Conservation (phyloP, 768 basidiomycete species). For the Boletus sensibilis region DNA sequence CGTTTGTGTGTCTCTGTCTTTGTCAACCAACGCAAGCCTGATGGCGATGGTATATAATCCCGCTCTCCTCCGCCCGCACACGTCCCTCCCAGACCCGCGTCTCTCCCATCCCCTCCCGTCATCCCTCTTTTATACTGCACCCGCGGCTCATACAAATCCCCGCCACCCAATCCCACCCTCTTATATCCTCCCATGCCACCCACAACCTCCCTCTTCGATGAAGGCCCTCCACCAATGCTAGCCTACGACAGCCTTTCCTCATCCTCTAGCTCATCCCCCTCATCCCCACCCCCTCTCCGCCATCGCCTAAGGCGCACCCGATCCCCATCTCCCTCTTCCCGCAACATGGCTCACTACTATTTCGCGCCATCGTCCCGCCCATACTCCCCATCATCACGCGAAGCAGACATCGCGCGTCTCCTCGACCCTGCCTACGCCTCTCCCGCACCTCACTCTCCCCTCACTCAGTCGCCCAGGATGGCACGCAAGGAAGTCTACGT, state of each 20-base stretch:
- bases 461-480: slow-evolving; percentile 14
- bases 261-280: slow-evolving; percentile 13
- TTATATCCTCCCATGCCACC: neutral
- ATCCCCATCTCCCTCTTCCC: slow-evolving; percentile 32
- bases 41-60: slow-evolving; percentile 31
- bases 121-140: neutral
- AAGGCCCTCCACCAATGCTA: slow-evolving; percentile 13
- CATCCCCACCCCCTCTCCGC: slow-evolving; percentile 18
- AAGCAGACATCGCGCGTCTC: slow-evolving; percentile 57
- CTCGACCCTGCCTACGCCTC: slow-evolving; percentile 63
- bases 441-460: slow-evolving; percentile 29
- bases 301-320: slow-evolving; percentile 25
- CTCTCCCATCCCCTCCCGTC: neutral
- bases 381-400: slow-evolving; percentile 39
- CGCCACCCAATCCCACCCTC: too few species aligned
- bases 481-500: slow-evolving; percentile 44
- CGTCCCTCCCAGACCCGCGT: neutral
- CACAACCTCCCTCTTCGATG: slow-evolving; percentile 2
- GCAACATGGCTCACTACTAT: slow-evolving; percentile 8
- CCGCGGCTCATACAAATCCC: neutral
- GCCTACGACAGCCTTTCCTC: slow-evolving; percentile 23
- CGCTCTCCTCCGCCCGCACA: slow-evolving; percentile 20
- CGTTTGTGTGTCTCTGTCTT: slow-evolving; percentile 32
- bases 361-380: slow-evolving; percentile 18
- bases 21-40: slow-evolving; percentile 12